Conservation (phyloP, 257 asterid species). For the Cynanchum wilfordii region DNA sequence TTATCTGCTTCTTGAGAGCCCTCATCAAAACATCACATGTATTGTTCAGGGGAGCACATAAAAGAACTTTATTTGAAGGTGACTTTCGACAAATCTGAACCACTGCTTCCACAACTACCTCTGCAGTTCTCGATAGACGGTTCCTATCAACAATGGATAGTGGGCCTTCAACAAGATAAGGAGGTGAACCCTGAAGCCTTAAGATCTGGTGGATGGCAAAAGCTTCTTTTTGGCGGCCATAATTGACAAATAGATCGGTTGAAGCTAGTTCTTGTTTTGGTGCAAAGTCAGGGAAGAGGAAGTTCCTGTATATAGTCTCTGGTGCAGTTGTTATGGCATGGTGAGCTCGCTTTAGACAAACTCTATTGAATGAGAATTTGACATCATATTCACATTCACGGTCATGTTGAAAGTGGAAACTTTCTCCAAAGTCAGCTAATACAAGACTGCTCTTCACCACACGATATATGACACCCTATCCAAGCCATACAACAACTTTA, state of each 20-base stretch:
- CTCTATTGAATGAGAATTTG: conserved; percentile 24
- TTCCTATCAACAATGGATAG: neutral
- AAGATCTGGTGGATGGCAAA: conserved; percentile 14
- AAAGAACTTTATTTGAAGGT: conserved; percentile 16
- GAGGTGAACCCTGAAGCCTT: conserved; percentile 22
- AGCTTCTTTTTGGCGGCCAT: neutral
- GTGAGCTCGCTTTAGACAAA: conserved; percentile 26
- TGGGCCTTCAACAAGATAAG: conserved; percentile 26
- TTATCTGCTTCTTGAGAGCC: conserved; percentile 15
- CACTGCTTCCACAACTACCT: conserved; percentile 9
- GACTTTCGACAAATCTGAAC: conserved; percentile 1
- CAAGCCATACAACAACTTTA: neutral
- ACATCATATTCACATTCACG: conserved; percentile 17
- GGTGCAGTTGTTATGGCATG: conserved; percentile 18
- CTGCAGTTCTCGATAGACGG: conserved; percentile 7
- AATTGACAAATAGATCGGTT: neutral
- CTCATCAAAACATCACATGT: conserved; percentile 26
- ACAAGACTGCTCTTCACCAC: conserved; percentile 16
- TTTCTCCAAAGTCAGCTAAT: conserved; percentile 19
- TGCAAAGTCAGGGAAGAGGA: conserved; percentile 16
- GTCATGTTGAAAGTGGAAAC: conserved; percentile 11
- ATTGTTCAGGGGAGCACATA: conserved; percentile 22
- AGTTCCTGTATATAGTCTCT: conserved; percentile 2
- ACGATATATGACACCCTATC: conserved; percentile 19
- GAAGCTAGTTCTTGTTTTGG: conserved; percentile 4